Conservation (phyloP, 768 basidiomycete genomes). For the Termitomyces sp. region DNA sequence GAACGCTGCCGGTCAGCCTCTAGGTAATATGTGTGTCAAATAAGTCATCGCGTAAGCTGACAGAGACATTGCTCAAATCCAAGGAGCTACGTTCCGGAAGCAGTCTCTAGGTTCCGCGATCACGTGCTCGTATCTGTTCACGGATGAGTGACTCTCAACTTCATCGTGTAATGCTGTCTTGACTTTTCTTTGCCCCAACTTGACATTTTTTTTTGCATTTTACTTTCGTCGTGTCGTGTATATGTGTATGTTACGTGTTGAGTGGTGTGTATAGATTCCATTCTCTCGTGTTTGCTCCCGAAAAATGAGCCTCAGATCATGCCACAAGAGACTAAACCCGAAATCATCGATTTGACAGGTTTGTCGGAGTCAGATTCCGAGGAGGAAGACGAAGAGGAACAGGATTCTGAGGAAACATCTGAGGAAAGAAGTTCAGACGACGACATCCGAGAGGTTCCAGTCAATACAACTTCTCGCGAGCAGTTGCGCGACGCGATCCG, state of each 20-base stretch:
- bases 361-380: slow-evolving; percentile 24
- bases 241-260: slow-evolving; percentile 2
- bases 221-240: background rate
- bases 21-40: background rate
- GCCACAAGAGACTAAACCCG: slow-evolving; percentile 19
- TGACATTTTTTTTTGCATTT: background rate
- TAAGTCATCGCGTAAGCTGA: background rate
- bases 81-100: too few species aligned
- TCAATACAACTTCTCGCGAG: slow-evolving; percentile 34
- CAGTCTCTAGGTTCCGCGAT: slow-evolving; percentile 4
- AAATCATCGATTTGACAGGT: slow-evolving; percentile 41
- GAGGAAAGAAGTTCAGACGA: slow-evolving; percentile 25
- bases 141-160: background rate
- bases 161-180: background rate
- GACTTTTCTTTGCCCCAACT: background rate
- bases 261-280: slow-evolving; percentile 3
- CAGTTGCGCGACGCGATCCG: slow-evolving; percentile 38
- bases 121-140: slow-evolving; percentile 9
- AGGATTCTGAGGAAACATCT: slow-evolving; percentile 15
- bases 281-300: background rate
- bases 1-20: background rate
- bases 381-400: slow-evolving; percentile 17
- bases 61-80: background rate
- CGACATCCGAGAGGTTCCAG: slow-evolving; percentile 20
- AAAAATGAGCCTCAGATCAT: slow-evolving; percentile 17